These are phyloP conservation scores for Diaporthe sp. DNA, from an alignment of 2,329 filamentous ascomycete species.

Conservation along the genomic window DNA sequence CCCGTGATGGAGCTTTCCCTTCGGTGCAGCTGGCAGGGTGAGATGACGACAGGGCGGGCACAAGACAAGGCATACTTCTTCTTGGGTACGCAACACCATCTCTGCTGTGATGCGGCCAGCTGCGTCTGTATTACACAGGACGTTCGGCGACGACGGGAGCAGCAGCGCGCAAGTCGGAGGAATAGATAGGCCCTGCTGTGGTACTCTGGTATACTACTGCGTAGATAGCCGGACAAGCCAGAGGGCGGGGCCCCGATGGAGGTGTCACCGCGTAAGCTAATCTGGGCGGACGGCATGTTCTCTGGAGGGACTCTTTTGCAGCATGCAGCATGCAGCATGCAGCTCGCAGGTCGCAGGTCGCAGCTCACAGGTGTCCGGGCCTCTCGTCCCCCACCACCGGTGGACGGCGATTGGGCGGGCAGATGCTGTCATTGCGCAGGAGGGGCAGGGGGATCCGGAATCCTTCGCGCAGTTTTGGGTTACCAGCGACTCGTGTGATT, in stretches of 20 bases:
- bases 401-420: conserved; percentile 11
- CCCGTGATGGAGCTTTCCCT: not conserved
- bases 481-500: conserved; percentile 28
- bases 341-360: not conserved
- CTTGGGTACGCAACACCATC: conserved; percentile 1
- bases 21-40: not conserved
- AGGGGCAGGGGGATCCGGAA: conserved; percentile 26
- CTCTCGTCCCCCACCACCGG: not conserved
- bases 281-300: conserved; percentile 2
- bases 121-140: not conserved
- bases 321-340: not conserved
- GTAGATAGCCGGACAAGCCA: not conserved
- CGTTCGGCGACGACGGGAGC: not conserved
- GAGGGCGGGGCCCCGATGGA: not conserved
- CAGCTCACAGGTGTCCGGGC: not conserved
- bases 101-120: not conserved
- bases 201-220: too few species aligned
- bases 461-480: conserved; percentile 33
- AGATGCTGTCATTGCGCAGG: conserved; percentile 33
- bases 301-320: too few species aligned
- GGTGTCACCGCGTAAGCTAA: conserved; percentile 28
- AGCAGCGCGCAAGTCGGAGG: not conserved
- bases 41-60: conserved; percentile 1
- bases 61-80: not conserved
- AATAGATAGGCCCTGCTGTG: not conserved